Evolutionary conservation across 108 stramenopile genomes (phyloP).

Genomic region (Discostella stelligeroides): DNA sequence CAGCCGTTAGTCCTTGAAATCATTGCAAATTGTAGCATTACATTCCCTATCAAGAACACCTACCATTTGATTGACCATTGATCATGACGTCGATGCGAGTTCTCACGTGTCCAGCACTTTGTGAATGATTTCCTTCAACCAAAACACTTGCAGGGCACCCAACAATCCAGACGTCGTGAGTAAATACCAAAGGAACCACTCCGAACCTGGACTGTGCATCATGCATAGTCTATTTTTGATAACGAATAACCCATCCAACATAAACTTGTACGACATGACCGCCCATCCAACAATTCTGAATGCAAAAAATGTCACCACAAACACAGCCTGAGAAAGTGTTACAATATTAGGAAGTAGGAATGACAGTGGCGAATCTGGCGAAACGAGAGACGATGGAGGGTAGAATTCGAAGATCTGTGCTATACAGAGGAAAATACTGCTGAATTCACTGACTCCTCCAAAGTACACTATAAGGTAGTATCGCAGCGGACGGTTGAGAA

Average conservation of each 20-base stretch:
- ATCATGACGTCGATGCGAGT: neutral
- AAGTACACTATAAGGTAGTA: constrained; percentile 54
- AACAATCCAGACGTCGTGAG: constrained; percentile 36
- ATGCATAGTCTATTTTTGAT: constrained; percentile 20
- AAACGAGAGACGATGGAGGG: constrained; percentile 46
- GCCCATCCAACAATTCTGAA: constrained; percentile 58
- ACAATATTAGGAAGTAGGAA: constrained; percentile 10
- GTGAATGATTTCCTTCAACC: constrained; percentile 36
- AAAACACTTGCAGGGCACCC: constrained; percentile 53
- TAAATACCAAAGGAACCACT: constrained; percentile 50
- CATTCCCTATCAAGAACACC: neutral
- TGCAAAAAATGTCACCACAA: constrained; percentile 50
- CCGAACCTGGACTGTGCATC: constrained; percentile 38
- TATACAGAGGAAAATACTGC: constrained; percentile 61
- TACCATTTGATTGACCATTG: no score
- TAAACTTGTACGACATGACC: constrained; percentile 36
- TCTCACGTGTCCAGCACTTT: constrained; percentile 12
- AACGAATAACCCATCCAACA: constrained; percentile 33
- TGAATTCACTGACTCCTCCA: constrained; percentile 66
- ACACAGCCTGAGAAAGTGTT: constrained; percentile 29
- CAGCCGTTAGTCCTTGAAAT: neutral
- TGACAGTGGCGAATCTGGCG: constrained; percentile 10
- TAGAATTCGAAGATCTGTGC: constrained; percentile 61
- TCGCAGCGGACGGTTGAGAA: neutral
- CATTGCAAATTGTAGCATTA: neutral